A percentile compares a stretch with the other conserved stretches of the same genome.
Evolutionary conservation across 2,329 filamentous ascomycete species (phyloP).

Genomic region (Diaporthe australafricana): DNA sequence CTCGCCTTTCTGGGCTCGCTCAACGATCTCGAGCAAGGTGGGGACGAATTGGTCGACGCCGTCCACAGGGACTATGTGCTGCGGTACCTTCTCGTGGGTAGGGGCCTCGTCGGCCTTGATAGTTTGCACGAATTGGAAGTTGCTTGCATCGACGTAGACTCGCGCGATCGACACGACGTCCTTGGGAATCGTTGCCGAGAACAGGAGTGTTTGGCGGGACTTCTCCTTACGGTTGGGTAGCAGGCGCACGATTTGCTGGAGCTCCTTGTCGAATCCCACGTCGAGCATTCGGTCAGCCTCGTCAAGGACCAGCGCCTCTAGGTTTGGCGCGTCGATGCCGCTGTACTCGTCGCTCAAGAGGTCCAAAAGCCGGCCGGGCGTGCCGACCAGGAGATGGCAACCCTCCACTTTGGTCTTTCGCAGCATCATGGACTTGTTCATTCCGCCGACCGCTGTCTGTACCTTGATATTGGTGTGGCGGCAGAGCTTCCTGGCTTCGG

Average conservation of each 20-base stretch:
- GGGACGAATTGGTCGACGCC: slow-evolving; percentile 84
- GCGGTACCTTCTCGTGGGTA: slow-evolving; percentile 87
- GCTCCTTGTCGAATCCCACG: slow-evolving; percentile 81
- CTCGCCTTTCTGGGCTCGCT: slow-evolving; percentile 56
- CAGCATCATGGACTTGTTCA: slow-evolving; percentile 78
- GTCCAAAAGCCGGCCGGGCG: slow-evolving; percentile 88
- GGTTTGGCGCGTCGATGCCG: slow-evolving; percentile 78
- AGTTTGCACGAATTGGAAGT: slow-evolving; percentile 93
- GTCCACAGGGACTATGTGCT: slow-evolving; percentile 75
- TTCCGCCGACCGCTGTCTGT: slow-evolving; percentile 90
- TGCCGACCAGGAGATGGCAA: slow-evolving; percentile 91
- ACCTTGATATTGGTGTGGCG: slow-evolving; percentile 73
- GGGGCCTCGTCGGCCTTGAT: slow-evolving; percentile 83
- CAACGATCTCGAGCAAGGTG: slow-evolving; percentile 79
- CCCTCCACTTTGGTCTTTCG: slow-evolving; percentile 76
- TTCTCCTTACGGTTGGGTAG: slow-evolving; percentile 74
- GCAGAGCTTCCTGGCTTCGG: slow-evolving; percentile 79
- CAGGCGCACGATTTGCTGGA: slow-evolving; percentile 68
- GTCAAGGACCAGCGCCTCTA: slow-evolving; percentile 93
- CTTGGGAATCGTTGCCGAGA: slow-evolving; percentile 91
- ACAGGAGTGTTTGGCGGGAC: slow-evolving; percentile 90
- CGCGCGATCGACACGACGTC: slow-evolving; percentile 85
- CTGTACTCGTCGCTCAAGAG: slow-evolving; percentile 75
- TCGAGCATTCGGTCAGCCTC: slow-evolving; percentile 99
- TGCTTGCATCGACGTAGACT: slow-evolving; percentile 77